phyloP scores from a whole-genome alignment of 78 protist genomes.

The Dictyostelium capitatum region DNA sequence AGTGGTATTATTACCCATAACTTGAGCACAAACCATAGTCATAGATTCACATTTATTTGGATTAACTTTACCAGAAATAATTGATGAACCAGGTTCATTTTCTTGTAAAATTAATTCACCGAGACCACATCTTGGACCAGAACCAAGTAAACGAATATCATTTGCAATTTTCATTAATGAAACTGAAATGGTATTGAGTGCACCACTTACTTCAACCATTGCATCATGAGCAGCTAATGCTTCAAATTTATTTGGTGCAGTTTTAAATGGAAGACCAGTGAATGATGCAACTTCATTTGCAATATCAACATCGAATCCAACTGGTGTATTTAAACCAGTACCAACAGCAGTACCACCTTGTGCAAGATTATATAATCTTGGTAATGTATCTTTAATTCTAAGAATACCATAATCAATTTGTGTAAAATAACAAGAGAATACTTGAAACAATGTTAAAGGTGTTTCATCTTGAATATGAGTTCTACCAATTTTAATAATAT shows the following conservation, averaged over 20 bases:
- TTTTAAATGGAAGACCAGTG: constrained; percentile 92
- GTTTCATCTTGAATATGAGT: constrained; percentile 97
- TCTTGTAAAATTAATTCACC: constrained; percentile 94
- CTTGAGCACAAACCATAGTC: constrained; percentile 98
- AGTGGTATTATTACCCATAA: constrained; percentile 96
- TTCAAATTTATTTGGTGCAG: constrained; percentile 96
- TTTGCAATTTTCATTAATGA: constrained; percentile 95
- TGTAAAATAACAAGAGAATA: constrained; percentile 92
- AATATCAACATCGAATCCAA: constrained; percentile 88
- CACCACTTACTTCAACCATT: constrained; percentile 90
- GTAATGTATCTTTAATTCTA: constrained; percentile 83
- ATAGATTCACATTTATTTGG: constrained; percentile 98
- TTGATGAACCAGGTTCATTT: constrained; percentile 97
- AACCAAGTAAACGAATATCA: constrained; percentile 94
- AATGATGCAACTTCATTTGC: constrained; percentile 81
- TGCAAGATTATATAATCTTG: constrained; percentile 89
- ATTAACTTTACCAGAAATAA: constrained; percentile 97
- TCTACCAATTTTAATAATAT: constrained; percentile 96
- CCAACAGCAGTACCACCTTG: constrained; percentile 99
- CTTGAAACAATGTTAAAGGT: constrained; percentile 97
- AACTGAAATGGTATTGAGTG: constrained; percentile 91
- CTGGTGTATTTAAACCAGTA: constrained; percentile 94
- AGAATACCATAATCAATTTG: constrained; percentile 87
- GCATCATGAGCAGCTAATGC: constrained; percentile 96
- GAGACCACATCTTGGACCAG: constrained; percentile 97